Conservation (phyloP, 2,329 filamentous ascomycete species). For the Bipolaris victoriae region DNA sequence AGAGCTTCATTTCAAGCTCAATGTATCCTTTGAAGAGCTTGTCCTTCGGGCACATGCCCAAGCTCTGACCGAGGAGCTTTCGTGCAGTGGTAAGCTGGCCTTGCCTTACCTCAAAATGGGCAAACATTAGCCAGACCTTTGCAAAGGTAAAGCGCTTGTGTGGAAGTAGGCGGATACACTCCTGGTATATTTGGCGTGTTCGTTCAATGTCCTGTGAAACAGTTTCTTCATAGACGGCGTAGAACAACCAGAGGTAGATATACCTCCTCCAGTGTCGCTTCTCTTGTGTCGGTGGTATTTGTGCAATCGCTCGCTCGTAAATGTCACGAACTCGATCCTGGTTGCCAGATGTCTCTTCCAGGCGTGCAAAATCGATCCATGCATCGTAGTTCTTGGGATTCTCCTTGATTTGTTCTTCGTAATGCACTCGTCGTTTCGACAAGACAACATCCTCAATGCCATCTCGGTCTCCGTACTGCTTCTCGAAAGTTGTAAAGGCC, state of each 20-base stretch:
- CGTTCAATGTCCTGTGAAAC: constrained; percentile 78
- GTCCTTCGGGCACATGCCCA: constrained; percentile 96
- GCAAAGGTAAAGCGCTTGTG: constrained; percentile 98
- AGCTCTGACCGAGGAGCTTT: constrained; percentile 86
- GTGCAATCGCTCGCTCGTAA: constrained; percentile 94
- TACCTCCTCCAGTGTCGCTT: constrained; percentile 98
- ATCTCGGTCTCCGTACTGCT: constrained; percentile 92
- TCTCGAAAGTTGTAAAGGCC: constrained; percentile 96
- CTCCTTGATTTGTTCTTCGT: constrained; percentile 92
- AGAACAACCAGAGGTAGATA: constrained; percentile 98
- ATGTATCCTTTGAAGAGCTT: constrained; percentile 94
- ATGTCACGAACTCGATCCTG: constrained; percentile 84
- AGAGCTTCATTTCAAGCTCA: constrained; percentile 88
- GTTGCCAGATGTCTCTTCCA: constrained; percentile 87
- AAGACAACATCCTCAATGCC: constrained; percentile 95
- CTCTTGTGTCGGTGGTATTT: constrained; percentile 92
- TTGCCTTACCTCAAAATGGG: constrained; percentile 91
- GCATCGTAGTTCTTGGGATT: constrained; percentile 96
- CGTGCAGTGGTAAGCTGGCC: constrained; percentile 78
- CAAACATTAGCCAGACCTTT: constrained; percentile 93
- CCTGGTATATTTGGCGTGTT: constrained; percentile 87
- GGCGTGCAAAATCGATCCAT: constrained; percentile 92
- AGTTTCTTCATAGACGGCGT: constrained; percentile 93
- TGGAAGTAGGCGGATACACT: constrained; percentile 84
- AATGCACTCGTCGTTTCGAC: constrained; percentile 90